Evolutionary conservation across 1,284 basidiomycete species (phyloP).

Genomic region (Exsudoporus floridanus): DNA sequence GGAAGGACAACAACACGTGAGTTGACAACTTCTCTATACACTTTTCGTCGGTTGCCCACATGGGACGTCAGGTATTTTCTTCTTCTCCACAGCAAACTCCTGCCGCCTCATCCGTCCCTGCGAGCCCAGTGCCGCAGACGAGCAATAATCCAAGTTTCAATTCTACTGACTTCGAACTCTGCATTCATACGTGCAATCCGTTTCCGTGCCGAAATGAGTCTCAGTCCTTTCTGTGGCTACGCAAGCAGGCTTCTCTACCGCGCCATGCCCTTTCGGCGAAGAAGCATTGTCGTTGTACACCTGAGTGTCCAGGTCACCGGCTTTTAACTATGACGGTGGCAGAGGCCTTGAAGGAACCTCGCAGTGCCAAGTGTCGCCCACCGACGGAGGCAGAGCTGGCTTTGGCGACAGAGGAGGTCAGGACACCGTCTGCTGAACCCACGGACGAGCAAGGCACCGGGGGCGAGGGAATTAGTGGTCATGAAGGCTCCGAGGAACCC

Average conservation of each 20-base stretch:
- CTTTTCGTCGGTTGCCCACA: neutral
- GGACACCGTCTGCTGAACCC: neutral
- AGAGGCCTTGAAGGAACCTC: constrained; percentile 27
- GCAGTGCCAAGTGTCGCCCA: constrained; percentile 23
- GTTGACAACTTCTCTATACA: neutral
- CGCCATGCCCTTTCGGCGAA: constrained; percentile 30
- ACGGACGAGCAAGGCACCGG: neutral
- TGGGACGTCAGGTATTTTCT: neutral
- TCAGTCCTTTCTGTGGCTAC: constrained; percentile 29
- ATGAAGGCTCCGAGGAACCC: constrained; percentile 14
- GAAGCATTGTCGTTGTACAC: constrained; percentile 19
- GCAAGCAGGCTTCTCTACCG: constrained; percentile 24
- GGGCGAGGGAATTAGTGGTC: constrained; percentile 1
- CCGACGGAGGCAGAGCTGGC: constrained; percentile 27
- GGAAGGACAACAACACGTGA: constrained; percentile 15
- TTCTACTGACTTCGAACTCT: constrained; percentile 25
- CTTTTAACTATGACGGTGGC: constrained; percentile 20
- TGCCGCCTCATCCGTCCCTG: neutral
- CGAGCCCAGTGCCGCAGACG: constrained; percentile 6
- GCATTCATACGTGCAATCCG: constrained; percentile 30
- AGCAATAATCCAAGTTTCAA: neutral
- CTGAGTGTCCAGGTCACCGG: constrained; percentile 25
- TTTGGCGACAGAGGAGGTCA: constrained; percentile 18
- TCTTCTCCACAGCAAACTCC: constrained; percentile 3
- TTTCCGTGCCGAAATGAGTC: constrained; percentile 31